phyloP scores from a whole-genome alignment of 2,329 filamentous ascomycete genomes.

The Berkeleyomyces basicola region DNA sequence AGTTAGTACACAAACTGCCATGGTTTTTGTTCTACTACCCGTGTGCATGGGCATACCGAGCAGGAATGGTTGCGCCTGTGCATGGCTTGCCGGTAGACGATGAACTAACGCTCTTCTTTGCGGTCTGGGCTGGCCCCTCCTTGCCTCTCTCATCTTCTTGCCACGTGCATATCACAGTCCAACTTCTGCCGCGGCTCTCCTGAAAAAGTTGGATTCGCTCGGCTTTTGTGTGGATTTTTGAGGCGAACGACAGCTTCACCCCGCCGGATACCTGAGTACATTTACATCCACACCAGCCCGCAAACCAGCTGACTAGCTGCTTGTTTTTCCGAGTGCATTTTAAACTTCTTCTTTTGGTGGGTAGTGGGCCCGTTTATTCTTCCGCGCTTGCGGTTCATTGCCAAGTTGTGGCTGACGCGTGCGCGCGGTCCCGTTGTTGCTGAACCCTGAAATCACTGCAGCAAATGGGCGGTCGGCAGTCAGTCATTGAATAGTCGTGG shows the following conservation, averaged over 20 bases:
- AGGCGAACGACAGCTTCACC: neutral
- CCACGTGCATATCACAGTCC: neutral
- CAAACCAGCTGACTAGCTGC: neutral
- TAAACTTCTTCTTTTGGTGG: neutral
- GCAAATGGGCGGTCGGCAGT: no score
- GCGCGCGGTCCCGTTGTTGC: no score
- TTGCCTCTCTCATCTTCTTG: neutral
- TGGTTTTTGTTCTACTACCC: no score
- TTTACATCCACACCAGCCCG: neutral
- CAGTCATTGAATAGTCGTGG: no score
- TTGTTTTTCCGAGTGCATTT: neutral
- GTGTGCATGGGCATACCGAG: no score
- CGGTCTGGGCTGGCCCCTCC: no score
- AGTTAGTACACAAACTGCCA: no score
- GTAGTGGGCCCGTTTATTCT: neutral
- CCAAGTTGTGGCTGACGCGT: neutral
- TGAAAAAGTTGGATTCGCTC: neutral
- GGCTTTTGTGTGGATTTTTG: neutral
- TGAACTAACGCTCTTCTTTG: no score
- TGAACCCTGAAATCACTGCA: no score
- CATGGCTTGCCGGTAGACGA: no score
- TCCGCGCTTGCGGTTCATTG: neutral
- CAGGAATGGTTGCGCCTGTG: no score
- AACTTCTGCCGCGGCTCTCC: neutral
- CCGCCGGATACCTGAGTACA: neutral